A percentile compares a stretch with the other conserved stretches of the same genome.
These are phyloP conservation scores for Sclerotinia minor DNA, from an alignment of 2,329 filamentous ascomycete species.

Conservation along the genomic window DNA sequence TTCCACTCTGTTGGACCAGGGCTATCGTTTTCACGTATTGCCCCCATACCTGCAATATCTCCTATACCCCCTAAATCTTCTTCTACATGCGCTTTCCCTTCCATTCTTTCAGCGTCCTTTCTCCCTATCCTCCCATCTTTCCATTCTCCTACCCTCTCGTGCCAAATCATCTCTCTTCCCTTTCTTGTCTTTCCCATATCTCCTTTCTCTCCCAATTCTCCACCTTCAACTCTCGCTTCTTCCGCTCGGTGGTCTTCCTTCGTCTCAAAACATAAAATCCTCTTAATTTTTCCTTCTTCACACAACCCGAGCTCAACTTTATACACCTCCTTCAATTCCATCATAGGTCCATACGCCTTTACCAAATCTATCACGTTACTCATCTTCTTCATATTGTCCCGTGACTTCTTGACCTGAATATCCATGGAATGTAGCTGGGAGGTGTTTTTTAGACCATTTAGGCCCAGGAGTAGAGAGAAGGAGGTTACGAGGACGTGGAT, in stretches of 20 bases:
- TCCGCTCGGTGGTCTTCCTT: not conserved
- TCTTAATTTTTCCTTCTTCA: not conserved
- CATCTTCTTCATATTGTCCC: not conserved
- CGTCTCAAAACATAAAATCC: not conserved
- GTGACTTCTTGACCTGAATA: not conserved
- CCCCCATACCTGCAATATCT: not conserved
- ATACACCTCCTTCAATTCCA: not conserved
- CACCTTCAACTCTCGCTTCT: not conserved
- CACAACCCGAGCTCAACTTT: not conserved
- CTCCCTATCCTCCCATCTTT: not conserved
- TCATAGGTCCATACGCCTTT: not conserved
- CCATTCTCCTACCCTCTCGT: not conserved
- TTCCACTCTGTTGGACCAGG: not conserved
- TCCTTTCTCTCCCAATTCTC: not conserved
- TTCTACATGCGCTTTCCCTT: not conserved
- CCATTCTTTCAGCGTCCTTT: not conserved
- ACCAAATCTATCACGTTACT: not conserved
- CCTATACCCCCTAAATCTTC: not conserved
- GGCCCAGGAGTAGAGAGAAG: not conserved
- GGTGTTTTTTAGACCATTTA: not conserved
- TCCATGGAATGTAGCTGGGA: not conserved
- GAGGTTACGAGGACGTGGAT: not conserved
- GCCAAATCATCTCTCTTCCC: not conserved
- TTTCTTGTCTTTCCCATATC: not conserved
- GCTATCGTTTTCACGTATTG: not conserved